phyloP scores from a whole-genome alignment of 2,329 filamentous ascomycete genomes.

The Colletotrichum plurivorum region DNA sequence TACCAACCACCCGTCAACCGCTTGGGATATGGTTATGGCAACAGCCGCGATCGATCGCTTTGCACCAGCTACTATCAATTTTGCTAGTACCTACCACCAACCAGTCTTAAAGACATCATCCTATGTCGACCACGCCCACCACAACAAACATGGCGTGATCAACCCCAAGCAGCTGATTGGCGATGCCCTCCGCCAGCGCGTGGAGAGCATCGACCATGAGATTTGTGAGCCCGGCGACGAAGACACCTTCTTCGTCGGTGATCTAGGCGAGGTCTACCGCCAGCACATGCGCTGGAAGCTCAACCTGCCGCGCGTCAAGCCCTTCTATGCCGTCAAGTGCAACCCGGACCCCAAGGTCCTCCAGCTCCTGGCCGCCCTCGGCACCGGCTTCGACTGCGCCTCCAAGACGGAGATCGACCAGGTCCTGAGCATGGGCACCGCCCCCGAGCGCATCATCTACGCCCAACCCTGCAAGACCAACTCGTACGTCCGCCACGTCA shows the following conservation, averaged over 20 bases:
- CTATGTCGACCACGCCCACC: slow-evolving; percentile 54
- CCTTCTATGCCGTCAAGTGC: slow-evolving; percentile 99
- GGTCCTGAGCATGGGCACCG: slow-evolving; percentile 85
- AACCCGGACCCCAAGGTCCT: slow-evolving; percentile 95
- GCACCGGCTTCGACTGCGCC: slow-evolving; percentile 97
- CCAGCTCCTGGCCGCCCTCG: slow-evolving; percentile 87
- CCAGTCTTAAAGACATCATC: slow-evolving; percentile 62
- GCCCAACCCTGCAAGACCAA: slow-evolving; percentile 99
- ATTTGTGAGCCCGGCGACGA: slow-evolving; percentile 92
- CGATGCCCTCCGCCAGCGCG: slow-evolving; percentile 87
- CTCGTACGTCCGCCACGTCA: slow-evolving; percentile 94
- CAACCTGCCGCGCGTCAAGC: slow-evolving; percentile 91
- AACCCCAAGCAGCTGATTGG: slow-evolving; percentile 86
- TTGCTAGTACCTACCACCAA: slow-evolving; percentile 57
- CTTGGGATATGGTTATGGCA: slow-evolving; percentile 76
- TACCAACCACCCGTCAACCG: slow-evolving; percentile 43
- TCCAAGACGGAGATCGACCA: slow-evolving; percentile 98
- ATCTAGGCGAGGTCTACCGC: slow-evolving; percentile 98
- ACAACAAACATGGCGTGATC: slow-evolving; percentile 56
- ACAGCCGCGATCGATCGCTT: slow-evolving; percentile 70
- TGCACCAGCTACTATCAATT: slow-evolving; percentile 63
- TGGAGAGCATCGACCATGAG: slow-evolving; percentile 88
- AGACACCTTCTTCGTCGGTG: slow-evolving; percentile 98
- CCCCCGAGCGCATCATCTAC: slow-evolving; percentile 95
- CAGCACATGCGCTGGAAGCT: slow-evolving; percentile 99